These are phyloP conservation scores for Micractinium conductrix DNA, from an alignment of 139 green algal species.

Conservation along the genomic window DNA sequence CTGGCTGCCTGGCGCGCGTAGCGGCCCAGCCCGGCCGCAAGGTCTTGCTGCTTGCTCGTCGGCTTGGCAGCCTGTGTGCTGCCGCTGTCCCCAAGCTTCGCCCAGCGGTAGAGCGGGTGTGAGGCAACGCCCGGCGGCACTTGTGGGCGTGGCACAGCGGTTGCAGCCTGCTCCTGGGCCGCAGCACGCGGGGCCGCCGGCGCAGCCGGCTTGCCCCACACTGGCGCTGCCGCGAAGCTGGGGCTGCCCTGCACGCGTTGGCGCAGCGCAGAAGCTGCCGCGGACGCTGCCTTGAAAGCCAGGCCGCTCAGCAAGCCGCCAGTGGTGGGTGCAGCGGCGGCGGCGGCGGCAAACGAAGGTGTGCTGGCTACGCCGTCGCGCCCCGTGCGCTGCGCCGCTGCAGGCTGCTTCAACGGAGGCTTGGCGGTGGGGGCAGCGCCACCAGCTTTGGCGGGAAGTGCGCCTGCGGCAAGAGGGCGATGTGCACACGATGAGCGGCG, in stretches of 20 bases:
- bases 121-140: background rate
- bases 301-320: background rate
- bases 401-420: background rate
- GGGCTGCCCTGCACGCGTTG: background rate
- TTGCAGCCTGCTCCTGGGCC: too few relatives aligned
- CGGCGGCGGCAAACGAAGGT: background rate
- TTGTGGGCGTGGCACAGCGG: too few relatives aligned
- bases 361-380: background rate
- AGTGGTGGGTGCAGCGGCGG: background rate
- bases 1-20: constrained; percentile 8
- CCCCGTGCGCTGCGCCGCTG: background rate
- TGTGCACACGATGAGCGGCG: too few relatives aligned
- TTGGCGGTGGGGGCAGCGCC: background rate
- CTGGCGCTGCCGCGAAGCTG: constrained; percentile 17
- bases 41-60: background rate
- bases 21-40: background rate
- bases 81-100: constrained; percentile 9
- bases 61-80: background rate
- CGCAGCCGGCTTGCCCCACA: background rate
- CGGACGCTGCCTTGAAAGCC: background rate
- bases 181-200: too few relatives aligned
- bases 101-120: constrained; percentile 18
- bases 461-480: too few relatives aligned
- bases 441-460: too few relatives aligned
- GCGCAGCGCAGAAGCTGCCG: too few relatives aligned